Evolutionary conservation across 495 filamentous ascomycete species (phyloP).

Genomic region (Neurospora terricola): DNA sequence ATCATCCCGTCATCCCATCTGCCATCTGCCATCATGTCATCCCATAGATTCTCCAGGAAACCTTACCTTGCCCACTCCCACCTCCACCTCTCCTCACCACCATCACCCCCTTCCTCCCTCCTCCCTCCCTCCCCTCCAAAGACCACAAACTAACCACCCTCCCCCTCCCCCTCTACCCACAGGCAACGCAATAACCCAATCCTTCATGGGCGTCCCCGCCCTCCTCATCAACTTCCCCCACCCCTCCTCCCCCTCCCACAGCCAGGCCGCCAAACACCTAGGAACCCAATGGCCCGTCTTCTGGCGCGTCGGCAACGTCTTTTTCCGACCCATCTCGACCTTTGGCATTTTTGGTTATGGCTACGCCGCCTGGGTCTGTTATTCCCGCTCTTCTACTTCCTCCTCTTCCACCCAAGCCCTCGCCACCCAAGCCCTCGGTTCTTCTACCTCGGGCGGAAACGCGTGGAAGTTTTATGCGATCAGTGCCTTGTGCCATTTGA

Average conservation of each 20-base stretch:
- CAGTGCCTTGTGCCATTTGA: conserved; percentile 29
- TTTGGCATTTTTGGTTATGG: conserved; percentile 37
- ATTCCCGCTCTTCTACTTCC: conserved; percentile 3
- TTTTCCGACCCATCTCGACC: conserved; percentile 40
- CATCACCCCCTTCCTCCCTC: neutral
- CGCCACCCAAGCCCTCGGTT: neutral
- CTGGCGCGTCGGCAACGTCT: conserved; percentile 37
- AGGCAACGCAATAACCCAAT: conserved; percentile 44
- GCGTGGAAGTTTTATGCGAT: conserved; percentile 34
- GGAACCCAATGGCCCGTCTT: conserved; percentile 41
- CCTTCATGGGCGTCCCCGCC: conserved; percentile 40
- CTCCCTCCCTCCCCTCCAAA: too few relatives aligned
- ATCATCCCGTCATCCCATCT: neutral
- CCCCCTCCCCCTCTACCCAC: neutral
- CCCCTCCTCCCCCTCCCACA: conserved; percentile 26
- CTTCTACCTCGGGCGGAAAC: neutral
- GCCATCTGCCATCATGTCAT: neutral
- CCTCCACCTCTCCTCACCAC: neutral
- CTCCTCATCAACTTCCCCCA: conserved; percentile 37
- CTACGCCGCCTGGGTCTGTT: conserved; percentile 24
- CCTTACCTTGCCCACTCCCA: too few relatives aligned
- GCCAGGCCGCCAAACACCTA: conserved; percentile 28
- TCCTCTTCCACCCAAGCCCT: too few relatives aligned
- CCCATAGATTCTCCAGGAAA: neutral
- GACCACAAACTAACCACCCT: neutral